Percentiles rank a stretch among this genome's conserved stretches.
phyloP scores from a whole-genome alignment of 2,329 filamentous ascomycete genomes.

The Colletotrichum sp. region DNA sequence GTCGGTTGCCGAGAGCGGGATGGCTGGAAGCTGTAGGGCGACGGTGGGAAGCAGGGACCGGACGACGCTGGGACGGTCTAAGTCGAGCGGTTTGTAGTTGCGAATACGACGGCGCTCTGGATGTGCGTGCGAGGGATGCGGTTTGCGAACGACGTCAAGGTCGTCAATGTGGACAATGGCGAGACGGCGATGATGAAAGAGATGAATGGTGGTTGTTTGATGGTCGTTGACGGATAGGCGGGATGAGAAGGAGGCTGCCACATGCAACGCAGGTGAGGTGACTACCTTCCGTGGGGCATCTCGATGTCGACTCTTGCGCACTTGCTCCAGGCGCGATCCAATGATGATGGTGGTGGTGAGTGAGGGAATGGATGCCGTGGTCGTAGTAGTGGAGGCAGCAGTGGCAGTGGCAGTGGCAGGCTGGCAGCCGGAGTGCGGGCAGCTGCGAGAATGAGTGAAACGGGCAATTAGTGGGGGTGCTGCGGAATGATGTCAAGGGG shows the following conservation, averaged over 20 bases:
- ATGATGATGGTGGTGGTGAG: neutral
- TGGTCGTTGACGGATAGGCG: neutral
- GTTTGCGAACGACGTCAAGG: neutral
- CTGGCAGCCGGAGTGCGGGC: neutral
- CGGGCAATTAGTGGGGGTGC: conserved; percentile 6
- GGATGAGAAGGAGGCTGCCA: neutral
- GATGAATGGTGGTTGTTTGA: neutral
- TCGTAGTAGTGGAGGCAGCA: neutral
- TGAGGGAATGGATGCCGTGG: neutral
- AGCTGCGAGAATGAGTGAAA: neutral
- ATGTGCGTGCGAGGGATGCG: neutral
- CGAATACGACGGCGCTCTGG: neutral
- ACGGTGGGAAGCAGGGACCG: neutral
- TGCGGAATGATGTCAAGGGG: conserved; percentile 15
- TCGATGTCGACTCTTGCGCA: neutral
- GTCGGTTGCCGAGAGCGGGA: neutral
- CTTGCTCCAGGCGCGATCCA: neutral
- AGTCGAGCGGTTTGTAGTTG: neutral
- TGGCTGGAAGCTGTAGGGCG: neutral
- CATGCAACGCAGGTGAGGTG: neutral
- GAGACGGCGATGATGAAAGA: neutral
- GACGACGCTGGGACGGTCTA: conserved; percentile 1
- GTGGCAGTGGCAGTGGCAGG: neutral
- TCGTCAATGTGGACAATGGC: neutral
- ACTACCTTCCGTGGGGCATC: neutral